Evolutionary conservation across 768 basidiomycete species (phyloP).

Genomic region (Lactifluus echinatus): DNA sequence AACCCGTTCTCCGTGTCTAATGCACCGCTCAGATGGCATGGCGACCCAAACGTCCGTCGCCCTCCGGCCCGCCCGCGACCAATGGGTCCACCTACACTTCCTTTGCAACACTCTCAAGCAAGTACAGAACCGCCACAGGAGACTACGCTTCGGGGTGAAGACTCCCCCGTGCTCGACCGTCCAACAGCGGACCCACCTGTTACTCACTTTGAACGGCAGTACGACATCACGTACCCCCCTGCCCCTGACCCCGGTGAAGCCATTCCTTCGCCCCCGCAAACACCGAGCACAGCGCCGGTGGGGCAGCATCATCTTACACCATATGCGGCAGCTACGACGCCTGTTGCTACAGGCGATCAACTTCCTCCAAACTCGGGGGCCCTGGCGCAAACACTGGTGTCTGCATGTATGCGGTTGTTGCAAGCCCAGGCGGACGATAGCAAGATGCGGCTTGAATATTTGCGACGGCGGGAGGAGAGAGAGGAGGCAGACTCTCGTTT

Average conservation of each 20-base stretch:
- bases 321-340: slow-evolving; percentile 11
- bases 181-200: slow-evolving; percentile 14
- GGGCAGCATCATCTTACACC: slow-evolving; percentile 9
- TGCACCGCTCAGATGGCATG: slow-evolving; percentile 17
- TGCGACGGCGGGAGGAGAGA: slow-evolving; percentile 60
- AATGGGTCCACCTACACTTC: slow-evolving; percentile 19
- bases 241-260: slow-evolving; percentile 18
- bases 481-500: slow-evolving; percentile 49
- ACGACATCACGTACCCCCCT: slow-evolving; percentile 8
- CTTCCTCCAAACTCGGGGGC: slow-evolving; percentile 38
- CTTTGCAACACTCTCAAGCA: slow-evolving; percentile 12
- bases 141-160: slow-evolving; percentile 13
- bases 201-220: slow-evolving; percentile 17
- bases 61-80: slow-evolving; percentile 18
- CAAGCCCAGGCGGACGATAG: slow-evolving; percentile 61
- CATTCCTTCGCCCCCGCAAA: slow-evolving; percentile 20
- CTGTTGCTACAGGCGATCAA: slow-evolving; percentile 28
- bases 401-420: slow-evolving; percentile 49
- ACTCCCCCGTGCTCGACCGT: slow-evolving; percentile 14
- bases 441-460: slow-evolving; percentile 60
- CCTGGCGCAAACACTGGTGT: slow-evolving; percentile 48
- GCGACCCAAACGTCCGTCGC: slow-evolving; percentile 19
- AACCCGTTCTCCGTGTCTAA: background rate
- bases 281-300: slow-evolving; percentile 15
- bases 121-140: slow-evolving; percentile 10